Conservation (phyloP, 495 filamentous ascomycete species). For the Geopyxis carbonaria region DNA sequence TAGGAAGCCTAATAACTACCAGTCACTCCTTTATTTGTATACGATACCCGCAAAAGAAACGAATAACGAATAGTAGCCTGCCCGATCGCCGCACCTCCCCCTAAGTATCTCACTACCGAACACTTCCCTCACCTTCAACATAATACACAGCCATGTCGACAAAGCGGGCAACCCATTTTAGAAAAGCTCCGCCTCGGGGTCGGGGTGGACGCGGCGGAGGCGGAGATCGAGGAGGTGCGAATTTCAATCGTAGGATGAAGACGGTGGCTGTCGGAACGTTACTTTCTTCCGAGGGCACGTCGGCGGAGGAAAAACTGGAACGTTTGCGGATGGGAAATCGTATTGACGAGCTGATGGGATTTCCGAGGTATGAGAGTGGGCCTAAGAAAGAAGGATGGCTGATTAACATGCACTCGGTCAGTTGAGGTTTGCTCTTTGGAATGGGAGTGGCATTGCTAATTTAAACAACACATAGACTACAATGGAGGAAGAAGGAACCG, state of each 20-base stretch:
- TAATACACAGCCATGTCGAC: not conserved
- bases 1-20: not conserved
- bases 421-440: not conserved
- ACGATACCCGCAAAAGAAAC: no score
- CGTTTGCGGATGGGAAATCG: constrained; percentile 62
- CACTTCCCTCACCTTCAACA: constrained; percentile 1
- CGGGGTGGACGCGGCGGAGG: constrained; percentile 30
- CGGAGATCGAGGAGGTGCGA: constrained; percentile 18
- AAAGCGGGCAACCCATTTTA: constrained; percentile 6
- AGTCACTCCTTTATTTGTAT: not conserved
- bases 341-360: constrained; percentile 91
- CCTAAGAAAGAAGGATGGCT: constrained; percentile 80
- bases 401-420: constrained; percentile 66
- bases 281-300: constrained; percentile 64
- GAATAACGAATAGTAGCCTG: no score
- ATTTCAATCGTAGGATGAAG: constrained; percentile 30
- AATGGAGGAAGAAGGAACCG: constrained; percentile 64
- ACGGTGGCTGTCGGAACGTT: constrained; percentile 64
- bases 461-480: constrained; percentile 39
- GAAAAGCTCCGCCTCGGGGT: constrained; percentile 2
- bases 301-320: constrained; percentile 64
- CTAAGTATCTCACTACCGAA: constrained; percentile 1
- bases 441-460: not conserved
- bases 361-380: constrained; percentile 79
- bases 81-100: no score